Conservation (phyloP, 208 protist species). For the Acanthamoeba castellanii region DNA sequence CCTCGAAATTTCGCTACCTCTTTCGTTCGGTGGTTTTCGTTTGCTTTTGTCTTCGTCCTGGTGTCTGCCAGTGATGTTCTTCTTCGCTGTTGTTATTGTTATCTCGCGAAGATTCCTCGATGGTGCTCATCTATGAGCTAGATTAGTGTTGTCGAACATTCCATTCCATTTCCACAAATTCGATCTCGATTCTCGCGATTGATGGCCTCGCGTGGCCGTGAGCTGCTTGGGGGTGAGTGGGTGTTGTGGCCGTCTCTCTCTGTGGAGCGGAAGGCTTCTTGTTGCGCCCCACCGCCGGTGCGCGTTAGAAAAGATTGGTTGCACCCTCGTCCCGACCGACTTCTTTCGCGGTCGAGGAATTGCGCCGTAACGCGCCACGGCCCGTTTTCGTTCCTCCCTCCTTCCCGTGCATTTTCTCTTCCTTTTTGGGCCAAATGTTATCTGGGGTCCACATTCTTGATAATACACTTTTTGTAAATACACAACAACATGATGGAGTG, state of each 20-base stretch:
- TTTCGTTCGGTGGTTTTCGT: background rate
- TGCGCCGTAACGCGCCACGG: background rate
- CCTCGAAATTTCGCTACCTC: background rate
- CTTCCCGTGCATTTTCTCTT: slow-evolving; percentile 30
- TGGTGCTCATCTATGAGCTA: too few relatives aligned
- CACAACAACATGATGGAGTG: background rate
- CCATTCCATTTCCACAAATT: too few relatives aligned
- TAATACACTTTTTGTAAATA: too few relatives aligned
- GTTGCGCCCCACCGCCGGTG: background rate
- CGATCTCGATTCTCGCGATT: too few relatives aligned
- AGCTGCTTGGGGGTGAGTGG: too few relatives aligned
- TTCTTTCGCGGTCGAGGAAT: background rate
- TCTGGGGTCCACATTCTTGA: background rate
- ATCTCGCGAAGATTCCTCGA: too few relatives aligned
- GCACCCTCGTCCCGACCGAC: background rate
- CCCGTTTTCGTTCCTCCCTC: background rate
- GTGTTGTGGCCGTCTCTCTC: background rate
- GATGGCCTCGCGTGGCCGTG: too few relatives aligned
- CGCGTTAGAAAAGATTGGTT: background rate
- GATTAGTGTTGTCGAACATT: too few relatives aligned
- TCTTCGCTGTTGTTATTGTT: too few relatives aligned
- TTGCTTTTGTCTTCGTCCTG: too few relatives aligned
- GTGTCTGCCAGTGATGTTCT: too few relatives aligned
- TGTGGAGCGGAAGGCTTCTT: background rate
- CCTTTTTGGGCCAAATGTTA: background rate